Evolutionary conservation across 1,284 basidiomycete genomes (phyloP).

Genomic region (Malassezia obtusa): DNA sequence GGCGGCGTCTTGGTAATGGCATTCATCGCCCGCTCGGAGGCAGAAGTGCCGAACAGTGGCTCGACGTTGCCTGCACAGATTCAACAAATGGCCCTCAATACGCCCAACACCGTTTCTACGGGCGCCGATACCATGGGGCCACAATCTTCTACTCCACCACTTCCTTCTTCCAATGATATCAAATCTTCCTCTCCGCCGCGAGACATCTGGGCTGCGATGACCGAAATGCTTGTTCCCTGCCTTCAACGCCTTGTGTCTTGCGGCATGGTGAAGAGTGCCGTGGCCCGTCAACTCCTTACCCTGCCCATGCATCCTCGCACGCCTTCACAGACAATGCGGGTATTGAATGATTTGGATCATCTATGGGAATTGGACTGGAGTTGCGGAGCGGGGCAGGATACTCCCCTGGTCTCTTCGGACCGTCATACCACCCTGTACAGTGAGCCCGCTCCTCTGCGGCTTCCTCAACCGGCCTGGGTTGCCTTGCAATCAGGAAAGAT

Average conservation of each 20-base stretch:
- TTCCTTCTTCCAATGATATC: neutral
- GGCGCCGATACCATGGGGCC: too few relatives aligned
- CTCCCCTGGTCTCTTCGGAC: neutral
- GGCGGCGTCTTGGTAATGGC: conserved; percentile 49
- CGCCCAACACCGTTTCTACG: neutral
- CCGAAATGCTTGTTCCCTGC: conserved; percentile 47
- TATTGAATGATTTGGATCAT: conserved; percentile 45
- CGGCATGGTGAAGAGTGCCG: conserved; percentile 48
- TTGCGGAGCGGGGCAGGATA: conserved; percentile 32
- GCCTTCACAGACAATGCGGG: conserved; percentile 45
- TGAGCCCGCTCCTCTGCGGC: conserved; percentile 33
- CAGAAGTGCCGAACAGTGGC: conserved; percentile 12
- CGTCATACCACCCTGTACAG: conserved; percentile 8
- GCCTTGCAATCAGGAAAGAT: conserved; percentile 48
- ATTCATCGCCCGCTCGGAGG: conserved; percentile 46
- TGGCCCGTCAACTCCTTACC: conserved; percentile 47
- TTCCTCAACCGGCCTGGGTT: conserved; percentile 49
- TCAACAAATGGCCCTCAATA: neutral
- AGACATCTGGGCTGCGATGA: conserved; percentile 49
- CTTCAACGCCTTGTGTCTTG: conserved; percentile 50
- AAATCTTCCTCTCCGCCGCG: neutral
- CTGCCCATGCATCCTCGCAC: conserved; percentile 49
- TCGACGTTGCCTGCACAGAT: neutral
- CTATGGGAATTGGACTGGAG: conserved; percentile 48
- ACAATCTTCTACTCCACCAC: neutral